Percentiles rank a stretch among this genome's conserved stretches.
Conservation (phyloP, 805 yeast species). For the Metschnikowia rubicola region DNA sequence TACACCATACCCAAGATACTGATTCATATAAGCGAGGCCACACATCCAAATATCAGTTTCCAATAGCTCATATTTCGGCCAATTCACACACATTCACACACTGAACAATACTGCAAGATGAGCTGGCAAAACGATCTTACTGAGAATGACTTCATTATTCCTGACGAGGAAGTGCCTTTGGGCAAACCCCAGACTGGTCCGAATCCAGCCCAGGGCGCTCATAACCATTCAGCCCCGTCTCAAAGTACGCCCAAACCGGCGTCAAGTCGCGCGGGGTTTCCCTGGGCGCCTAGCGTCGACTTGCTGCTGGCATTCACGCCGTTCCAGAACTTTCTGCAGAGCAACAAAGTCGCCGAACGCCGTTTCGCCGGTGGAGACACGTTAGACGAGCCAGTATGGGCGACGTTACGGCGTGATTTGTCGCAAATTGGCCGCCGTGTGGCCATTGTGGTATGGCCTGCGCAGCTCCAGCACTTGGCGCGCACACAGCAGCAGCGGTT, state of each 20-base stretch:
- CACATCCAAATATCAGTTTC: too few species aligned
- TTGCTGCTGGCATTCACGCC: slow-evolving; percentile 18
- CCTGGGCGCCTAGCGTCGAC: slow-evolving; percentile 20
- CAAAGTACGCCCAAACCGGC: not conserved
- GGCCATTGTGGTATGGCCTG: slow-evolving; percentile 43
- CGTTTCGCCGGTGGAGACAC: slow-evolving; percentile 69
- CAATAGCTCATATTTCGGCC: too few species aligned
- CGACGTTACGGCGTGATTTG: slow-evolving; percentile 46
- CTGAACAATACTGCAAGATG: not conserved
- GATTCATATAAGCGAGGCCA: too few species aligned
- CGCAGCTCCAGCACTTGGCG: slow-evolving; percentile 37
- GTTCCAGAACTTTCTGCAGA: slow-evolving; percentile 12
- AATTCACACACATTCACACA: not conserved
- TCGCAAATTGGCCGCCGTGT: slow-evolving; percentile 34
- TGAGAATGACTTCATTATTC: slow-evolving; percentile 27
- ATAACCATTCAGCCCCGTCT: not conserved
- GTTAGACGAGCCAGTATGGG: slow-evolving; percentile 63
- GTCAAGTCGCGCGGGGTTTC: not conserved
- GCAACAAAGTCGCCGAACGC: slow-evolving; percentile 36
- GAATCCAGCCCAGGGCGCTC: not conserved
- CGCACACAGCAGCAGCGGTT: slow-evolving; percentile 31
- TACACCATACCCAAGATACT: not conserved
- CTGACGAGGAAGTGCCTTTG: slow-evolving; percentile 30
- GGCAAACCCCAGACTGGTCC: not conserved
- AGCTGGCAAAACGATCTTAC: not conserved